phyloP scores from a whole-genome alignment of 139 green algal genomes.

The Yamagishiella unicocca region DNA sequence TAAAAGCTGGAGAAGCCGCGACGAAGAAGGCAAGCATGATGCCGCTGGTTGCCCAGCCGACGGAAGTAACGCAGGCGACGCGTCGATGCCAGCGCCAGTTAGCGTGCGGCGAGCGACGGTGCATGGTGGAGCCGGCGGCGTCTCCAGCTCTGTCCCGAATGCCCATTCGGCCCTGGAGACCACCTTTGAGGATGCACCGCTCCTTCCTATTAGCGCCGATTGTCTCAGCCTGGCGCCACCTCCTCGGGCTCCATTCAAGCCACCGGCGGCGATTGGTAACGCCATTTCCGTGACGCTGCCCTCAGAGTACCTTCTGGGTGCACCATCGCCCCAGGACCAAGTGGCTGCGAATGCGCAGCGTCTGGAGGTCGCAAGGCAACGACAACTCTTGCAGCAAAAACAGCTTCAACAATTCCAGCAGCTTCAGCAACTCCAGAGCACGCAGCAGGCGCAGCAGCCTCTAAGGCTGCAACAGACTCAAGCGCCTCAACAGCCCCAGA shows the following conservation, averaged over 20 bases:
- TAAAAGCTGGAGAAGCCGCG: conserved; percentile 4
- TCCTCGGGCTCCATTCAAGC: neutral
- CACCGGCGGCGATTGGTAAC: neutral
- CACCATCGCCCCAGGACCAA: neutral
- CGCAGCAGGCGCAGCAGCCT: neutral
- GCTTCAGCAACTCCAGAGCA: neutral
- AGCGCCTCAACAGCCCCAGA: too few relatives aligned
- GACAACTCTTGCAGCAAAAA: neutral
- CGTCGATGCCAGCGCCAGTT: too few relatives aligned
- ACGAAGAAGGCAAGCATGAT: neutral
- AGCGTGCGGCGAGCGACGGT: too few relatives aligned
- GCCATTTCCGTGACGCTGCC: conserved; percentile 3
- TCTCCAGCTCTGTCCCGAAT: too few relatives aligned
- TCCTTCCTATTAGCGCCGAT: neutral
- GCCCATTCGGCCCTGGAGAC: too few relatives aligned
- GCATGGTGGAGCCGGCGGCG: too few relatives aligned
- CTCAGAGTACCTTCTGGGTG: neutral
- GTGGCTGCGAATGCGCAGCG: neutral
- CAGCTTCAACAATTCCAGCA: neutral
- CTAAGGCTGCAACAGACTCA: neutral
- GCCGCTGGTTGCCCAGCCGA: too few relatives aligned
- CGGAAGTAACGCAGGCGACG: too few relatives aligned
- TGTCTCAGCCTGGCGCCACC: neutral
- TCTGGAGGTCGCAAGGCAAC: neutral
- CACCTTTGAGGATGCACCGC: neutral